Evolutionary conservation across 2,329 filamentous ascomycete genomes (phyloP), one percentile per base, ranked within the genome.

Genomic region (Trichoderma citrinoviride): DNA sequence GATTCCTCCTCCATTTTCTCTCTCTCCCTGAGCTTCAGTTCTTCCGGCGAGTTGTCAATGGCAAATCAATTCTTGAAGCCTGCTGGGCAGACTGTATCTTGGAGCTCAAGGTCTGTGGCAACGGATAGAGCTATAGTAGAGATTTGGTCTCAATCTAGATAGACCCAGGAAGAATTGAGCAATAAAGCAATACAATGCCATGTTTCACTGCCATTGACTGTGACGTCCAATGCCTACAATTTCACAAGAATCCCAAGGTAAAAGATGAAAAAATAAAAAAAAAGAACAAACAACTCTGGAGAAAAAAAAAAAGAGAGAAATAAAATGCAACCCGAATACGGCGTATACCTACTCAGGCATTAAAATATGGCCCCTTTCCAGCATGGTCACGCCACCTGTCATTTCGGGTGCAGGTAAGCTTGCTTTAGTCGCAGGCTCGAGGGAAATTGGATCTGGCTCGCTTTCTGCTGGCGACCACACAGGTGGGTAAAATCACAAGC

Each of bases 401-500:
- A 54, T 62, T 54, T 46, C 46, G 58, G 40, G 58, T 54, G 58
- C 58, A 50, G 58, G 58, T 43, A 58, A 52, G 49, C 49, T 52
- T 52, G 58, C 58, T 47, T 23, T n/a, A n/a, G n/a, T 44, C 12
- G 33, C 46, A 53, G 61, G 61, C 44, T 43, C 33, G 41, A 49
- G 61, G 50, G 61, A 64, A 64, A 64, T 64, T 64, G 17, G 50
- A 49, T 64, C n/a, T 14, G 49, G 19, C 10, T 14, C 5, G 3
- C 5, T 37, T 54, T 60, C 23, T 62, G 40, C 17, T 54, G 58
- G 37, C 58, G 61, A 47, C 41, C 60, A 40, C 43, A 33, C 19
- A 46, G 60, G 60, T 63, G 60, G 60, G 60, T 64, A 54, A 62
- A 62, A 64, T 64, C 61, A 55, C 50, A 55, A 64, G 61, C 61